Base-by-base conservation (phyloP, 1,284 basidiomycete genomes). In the Trametes polyzona region DNA sequence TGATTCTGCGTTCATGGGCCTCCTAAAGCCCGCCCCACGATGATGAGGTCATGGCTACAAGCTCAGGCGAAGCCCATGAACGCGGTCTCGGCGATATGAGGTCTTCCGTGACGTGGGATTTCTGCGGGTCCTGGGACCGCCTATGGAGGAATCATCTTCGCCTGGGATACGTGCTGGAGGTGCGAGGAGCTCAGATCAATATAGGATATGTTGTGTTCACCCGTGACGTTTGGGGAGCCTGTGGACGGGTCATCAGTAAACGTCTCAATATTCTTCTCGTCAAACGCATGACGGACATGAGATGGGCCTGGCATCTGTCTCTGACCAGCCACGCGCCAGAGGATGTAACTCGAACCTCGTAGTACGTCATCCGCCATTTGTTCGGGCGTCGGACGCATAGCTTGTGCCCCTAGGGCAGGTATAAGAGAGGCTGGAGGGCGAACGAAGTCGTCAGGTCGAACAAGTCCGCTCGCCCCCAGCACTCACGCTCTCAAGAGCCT, bases 161-260 rank as follows among this genome's bases (percentile, higher is more conserved):
- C 12, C 12, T 29, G 16, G 33, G n/a, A 43, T 17, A n/a, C 24
- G 27, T 10, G 33, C 23, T 24, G 29, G 21, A 5, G 21, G 7
- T 9, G n/a, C 7, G 12, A 17, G 21, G 44, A n/a, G 47, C 47
- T 39, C 47, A 17, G 14, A 24, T 11, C 23, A 17, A 4, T 12
- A 11, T 27, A 30, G 30, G 24, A 44, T 23, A 9, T 33, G 17
- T 19, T 19, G 23, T 3, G 21, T 24, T n/a, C 42, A 21, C 50
- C 50, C 40, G 50, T 52, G 50, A 52, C 50, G 50, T 52, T 44
- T 43, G 50, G 50, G 50, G 50, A 37, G 32, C 24, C 41, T 19
- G 19, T 33, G 12, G 12, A 16, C 17, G 5, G 26, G 35, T 6
- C n/a, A 33, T 26, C 26, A 19, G 47, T 16, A 29, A 10, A 14